Base-by-base conservation (phyloP, 495 filamentous ascomycete species). In the Xylaria nigripes region DNA sequence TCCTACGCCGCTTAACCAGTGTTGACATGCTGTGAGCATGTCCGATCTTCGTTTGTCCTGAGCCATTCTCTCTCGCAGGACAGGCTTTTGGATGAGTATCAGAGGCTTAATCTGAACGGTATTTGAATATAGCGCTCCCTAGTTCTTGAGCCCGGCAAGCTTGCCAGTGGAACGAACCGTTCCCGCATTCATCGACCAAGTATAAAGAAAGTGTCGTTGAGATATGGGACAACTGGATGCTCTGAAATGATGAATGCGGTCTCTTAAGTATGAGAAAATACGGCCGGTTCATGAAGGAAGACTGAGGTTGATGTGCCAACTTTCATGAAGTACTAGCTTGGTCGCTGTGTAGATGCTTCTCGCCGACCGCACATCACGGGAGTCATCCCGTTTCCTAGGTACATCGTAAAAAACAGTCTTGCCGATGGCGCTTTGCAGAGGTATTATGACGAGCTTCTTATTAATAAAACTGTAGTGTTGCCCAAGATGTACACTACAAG, bases 1-100 rank as follows among this genome's bases (percentile, higher is more conserved):
- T 7, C 24, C 48, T 25, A 61, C 34, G 2, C 49, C 52, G 30
- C 42, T 44, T 15, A 63, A 47, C 56, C 54, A 64, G 60, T 48
- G 56, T 38, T 51, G 61, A 24, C 41, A 47, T 18, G 23, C 32
- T 45, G 27, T 30, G 42, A 12, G 43, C 24, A 54, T 13, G 30
- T 29, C 13, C 13, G 10, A 21, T 32, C 45, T 54, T 32, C 43
- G 10, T 18, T 7, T 22, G 15, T 23, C 6, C 16, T 34, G 9
- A 30, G 34, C 7, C 44, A 54, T 54, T 42, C 30, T 40, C 12
- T 0, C 42, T 34, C 12, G 12, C 32, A 34, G 32, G 6, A 34
- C 2, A 34, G 32, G 13, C 32, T 15, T 2, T 34, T 34, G 2
- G 16, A n/a, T 9, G n/a, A 12, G n/a, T 18, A 16, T 6, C 18